Percentiles rank a stretch among this genome's conserved stretches.
These are phyloP conservation scores for Debaryomyces udenii DNA, from an alignment of 1,139 yeast genomes.

Conservation along the genomic window DNA sequence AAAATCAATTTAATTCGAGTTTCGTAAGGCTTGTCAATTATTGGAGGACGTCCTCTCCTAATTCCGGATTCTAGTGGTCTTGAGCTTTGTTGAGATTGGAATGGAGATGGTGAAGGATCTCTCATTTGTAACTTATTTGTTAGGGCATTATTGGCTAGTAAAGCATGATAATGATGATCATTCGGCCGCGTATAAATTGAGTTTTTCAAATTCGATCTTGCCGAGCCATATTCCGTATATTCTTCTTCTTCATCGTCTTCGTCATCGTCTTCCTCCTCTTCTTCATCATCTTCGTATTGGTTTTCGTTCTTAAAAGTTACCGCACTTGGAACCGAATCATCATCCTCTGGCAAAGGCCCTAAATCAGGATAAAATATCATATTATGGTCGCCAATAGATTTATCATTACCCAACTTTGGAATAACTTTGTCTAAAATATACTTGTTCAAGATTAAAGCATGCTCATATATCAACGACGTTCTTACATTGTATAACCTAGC, in stretches of 20 bases:
- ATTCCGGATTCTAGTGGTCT: slow-evolving; percentile 54
- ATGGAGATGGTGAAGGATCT: slow-evolving; percentile 16
- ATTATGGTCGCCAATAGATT: slow-evolving; percentile 42
- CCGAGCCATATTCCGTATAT: slow-evolving; percentile 11
- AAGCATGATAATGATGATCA: slow-evolving; percentile 18
- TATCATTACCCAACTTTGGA: slow-evolving; percentile 53
- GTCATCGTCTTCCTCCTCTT: slow-evolving; percentile 32
- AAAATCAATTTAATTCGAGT: slow-evolving; percentile 85
- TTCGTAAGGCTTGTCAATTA: slow-evolving; percentile 92
- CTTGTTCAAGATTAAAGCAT: slow-evolving; percentile 71
- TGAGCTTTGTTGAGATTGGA: slow-evolving; percentile 13
- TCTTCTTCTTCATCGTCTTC: slow-evolving; percentile 33
- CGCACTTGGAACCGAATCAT: slow-evolving; percentile 16
- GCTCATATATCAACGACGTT: slow-evolving; percentile 65
- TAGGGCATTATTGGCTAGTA: slow-evolving; percentile 14
- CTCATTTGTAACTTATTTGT: slow-evolving; percentile 14
- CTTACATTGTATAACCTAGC: slow-evolving; percentile 82
- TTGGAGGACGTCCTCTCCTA: slow-evolving; percentile 93
- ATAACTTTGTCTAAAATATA: slow-evolving; percentile 58
- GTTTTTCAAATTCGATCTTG: slow-evolving; percentile 6
- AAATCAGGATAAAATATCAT: slow-evolving; percentile 64
- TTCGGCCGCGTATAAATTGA: slow-evolving; percentile 13
- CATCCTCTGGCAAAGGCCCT: slow-evolving; percentile 71
- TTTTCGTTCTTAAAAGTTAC: slow-evolving; percentile 9
- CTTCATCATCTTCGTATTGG: slow-evolving; percentile 22